phyloP scores from a whole-genome alignment of 2,329 filamentous ascomycete genomes.

The Apiospora malaysiana region DNA sequence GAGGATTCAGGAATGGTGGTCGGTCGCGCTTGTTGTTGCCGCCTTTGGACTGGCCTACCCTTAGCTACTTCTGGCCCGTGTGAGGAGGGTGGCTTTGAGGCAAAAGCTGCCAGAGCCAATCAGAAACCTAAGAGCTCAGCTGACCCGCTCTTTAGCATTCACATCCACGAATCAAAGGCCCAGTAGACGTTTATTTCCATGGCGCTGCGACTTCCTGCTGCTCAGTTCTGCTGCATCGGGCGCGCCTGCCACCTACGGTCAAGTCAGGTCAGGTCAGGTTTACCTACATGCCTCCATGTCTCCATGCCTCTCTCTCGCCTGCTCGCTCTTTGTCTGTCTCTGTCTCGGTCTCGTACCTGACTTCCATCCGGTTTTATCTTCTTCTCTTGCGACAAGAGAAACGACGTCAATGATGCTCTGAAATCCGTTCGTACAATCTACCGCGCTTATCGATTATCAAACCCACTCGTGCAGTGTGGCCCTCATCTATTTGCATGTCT shows the following conservation, averaged over 20 bases:
- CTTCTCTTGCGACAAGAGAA: not conserved
- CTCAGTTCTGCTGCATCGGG: not conserved
- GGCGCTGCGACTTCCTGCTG: conserved; percentile 7
- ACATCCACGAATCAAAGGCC: conserved; percentile 10
- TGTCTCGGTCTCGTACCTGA: not conserved
- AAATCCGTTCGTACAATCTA: no score
- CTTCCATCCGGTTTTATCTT: not conserved
- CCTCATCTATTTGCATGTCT: not conserved
- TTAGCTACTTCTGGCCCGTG: not conserved
- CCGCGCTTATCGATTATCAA: no score
- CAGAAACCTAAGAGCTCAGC: not conserved
- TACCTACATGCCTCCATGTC: not conserved
- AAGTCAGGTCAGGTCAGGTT: conserved; percentile 2
- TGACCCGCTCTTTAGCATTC: conserved; percentile 17
- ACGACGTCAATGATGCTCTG: no score
- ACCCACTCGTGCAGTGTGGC: no score
- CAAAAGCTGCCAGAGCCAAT: conserved; percentile 20
- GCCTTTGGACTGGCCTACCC: not conserved
- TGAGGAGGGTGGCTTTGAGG: conserved; percentile 14
- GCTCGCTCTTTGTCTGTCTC: not conserved
- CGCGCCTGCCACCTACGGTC: conserved; percentile 4
- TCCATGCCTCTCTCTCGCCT: not conserved
- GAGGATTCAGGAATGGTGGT: not conserved
- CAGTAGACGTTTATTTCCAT: conserved; percentile 17
- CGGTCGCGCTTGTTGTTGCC: conserved; percentile 14